Evolutionary conservation across 208 protist species (phyloP).

Genomic region (Acanthamoeba royreba): DNA sequence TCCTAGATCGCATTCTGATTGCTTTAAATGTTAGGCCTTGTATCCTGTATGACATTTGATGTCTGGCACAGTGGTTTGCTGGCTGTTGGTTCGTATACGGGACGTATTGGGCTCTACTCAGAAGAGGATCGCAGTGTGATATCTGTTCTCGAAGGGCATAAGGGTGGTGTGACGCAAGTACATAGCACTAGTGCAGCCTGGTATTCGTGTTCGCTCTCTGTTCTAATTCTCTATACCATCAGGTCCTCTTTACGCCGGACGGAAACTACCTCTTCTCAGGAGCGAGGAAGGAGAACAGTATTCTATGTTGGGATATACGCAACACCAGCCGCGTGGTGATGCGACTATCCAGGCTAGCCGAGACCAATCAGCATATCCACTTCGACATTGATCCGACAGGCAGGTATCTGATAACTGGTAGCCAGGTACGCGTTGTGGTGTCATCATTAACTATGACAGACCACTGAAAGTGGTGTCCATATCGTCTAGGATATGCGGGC

Average conservation of each 20-base stretch:
- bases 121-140: not conserved
- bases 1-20: too few species aligned
- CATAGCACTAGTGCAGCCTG: not conserved
- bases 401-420: constrained; percentile 8
- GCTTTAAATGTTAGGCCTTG: not conserved
- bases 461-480: too few species aligned
- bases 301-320: constrained; percentile 28
- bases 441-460: too few species aligned
- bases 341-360: not conserved
- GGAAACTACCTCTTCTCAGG: constrained; percentile 35
- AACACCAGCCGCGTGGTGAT: constrained; percentile 8
- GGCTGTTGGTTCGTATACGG: not conserved
- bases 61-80: not conserved
- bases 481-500: not conserved
- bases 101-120: not conserved
- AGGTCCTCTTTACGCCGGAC: not conserved
- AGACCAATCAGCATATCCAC: constrained; percentile 13
- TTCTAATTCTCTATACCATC: not conserved
- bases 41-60: not conserved
- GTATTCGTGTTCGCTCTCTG: too few species aligned
- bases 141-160: not conserved
- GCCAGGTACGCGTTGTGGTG: too few species aligned
- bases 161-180: constrained; percentile 21
- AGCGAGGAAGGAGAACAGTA: constrained; percentile 1
- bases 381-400: constrained; percentile 30